These are phyloP conservation scores for Lactarius psammicola DNA, from an alignment of 768 basidiomycete species.

Conservation along the genomic window DNA sequence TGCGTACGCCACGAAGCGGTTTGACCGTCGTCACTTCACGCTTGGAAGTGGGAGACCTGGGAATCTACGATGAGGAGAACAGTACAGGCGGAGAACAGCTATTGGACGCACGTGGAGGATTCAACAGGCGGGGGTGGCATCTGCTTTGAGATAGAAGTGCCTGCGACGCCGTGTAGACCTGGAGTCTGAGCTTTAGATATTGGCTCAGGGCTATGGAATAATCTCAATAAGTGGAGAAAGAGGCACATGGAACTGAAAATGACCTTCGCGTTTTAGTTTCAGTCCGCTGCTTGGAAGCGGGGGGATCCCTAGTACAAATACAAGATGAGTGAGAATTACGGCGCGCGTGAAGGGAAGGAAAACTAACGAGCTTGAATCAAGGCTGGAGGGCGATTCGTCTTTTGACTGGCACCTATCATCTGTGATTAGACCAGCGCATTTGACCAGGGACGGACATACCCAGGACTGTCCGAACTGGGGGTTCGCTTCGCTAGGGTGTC, in stretches of 20 bases:
- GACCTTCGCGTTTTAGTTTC: background rate
- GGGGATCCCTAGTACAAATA: background rate
- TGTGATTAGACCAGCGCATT: background rate
- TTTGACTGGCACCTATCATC: background rate
- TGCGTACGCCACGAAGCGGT: slow-evolving; percentile 16
- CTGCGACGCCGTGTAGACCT: background rate
- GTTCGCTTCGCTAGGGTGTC: background rate
- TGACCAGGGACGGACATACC: background rate
- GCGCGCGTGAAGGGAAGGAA: background rate
- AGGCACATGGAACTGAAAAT: background rate
- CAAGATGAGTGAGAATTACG: background rate
- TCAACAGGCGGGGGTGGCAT: background rate
- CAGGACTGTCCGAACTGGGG: background rate
- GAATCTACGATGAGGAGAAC: background rate
- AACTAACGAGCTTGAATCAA: background rate
- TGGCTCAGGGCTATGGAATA: background rate
- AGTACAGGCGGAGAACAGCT: background rate
- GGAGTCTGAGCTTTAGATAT: background rate
- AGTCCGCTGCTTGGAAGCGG: background rate
- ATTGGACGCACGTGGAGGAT: slow-evolving; percentile 7
- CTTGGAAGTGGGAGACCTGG: slow-evolving; percentile 5
- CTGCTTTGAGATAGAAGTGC: background rate
- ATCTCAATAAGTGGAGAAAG: background rate
- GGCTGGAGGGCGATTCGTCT: background rate
- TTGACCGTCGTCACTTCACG: background rate